Percentiles rank a stretch among this genome's conserved stretches.
Evolutionary conservation across 2,329 filamentous ascomycete species (phyloP).

Genomic region (Colletotrichum lindemuthianum): DNA sequence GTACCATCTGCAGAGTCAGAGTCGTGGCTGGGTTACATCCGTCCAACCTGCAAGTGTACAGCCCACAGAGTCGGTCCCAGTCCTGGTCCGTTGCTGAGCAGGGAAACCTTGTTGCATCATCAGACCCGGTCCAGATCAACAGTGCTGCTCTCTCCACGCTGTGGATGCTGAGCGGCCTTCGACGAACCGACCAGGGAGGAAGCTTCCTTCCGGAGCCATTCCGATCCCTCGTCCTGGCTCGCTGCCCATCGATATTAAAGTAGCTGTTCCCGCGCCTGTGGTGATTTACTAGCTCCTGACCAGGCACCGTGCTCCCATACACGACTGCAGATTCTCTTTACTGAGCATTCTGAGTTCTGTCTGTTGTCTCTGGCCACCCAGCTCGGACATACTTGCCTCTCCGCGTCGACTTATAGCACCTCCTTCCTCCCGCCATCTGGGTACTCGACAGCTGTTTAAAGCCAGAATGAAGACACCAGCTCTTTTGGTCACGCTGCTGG

Average conservation of each 20-base stretch:
- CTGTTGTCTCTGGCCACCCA: neutral
- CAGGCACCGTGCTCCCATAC: constrained; percentile 14
- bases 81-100: constrained; percentile 8
- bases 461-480: constrained; percentile 23
- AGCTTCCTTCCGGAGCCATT: constrained; percentile 7
- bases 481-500: constrained; percentile 25
- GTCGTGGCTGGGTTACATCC: constrained; percentile 19
- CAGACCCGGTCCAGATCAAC: constrained; percentile 19
- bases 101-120: constrained; percentile 34
- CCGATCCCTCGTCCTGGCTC: constrained; percentile 10
- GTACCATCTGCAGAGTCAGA: neutral
- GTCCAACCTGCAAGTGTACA: constrained; percentile 16
- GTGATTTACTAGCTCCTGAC: neutral
- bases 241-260: constrained; percentile 30
- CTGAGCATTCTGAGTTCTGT: neutral
- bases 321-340: neutral
- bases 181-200: neutral
- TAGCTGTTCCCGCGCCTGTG: constrained; percentile 11
- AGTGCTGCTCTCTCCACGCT: constrained; percentile 5
- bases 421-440: neutral
- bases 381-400: neutral
- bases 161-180: too few relatives aligned
- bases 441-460: constrained; percentile 4
- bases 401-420: neutral
- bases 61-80: constrained; percentile 23